These are phyloP conservation scores for Sugiyamaella boreocaroliniensis DNA, from an alignment of 805 yeast genomes.

Conservation along the genomic window DNA sequence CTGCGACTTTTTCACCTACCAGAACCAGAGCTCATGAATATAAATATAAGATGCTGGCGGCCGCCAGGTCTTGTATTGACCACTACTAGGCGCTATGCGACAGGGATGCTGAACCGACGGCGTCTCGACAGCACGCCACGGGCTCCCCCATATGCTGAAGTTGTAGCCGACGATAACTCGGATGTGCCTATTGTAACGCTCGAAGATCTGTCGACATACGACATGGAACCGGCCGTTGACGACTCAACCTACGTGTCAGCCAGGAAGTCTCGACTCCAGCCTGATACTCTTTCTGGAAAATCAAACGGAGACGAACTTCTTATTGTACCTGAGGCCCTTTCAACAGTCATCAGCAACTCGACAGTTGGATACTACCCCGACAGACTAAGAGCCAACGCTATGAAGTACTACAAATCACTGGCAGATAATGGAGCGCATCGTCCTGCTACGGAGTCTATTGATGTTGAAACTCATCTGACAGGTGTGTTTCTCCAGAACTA, in stretches of 20 bases:
- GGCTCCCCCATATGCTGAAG: constrained; percentile 8
- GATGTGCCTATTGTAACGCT: constrained; percentile 6
- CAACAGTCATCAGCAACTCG: constrained; percentile 56
- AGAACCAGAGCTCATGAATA: no score
- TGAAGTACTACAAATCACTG: constrained; percentile 46
- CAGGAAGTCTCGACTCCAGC: constrained; percentile 41
- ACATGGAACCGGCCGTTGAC: background rate
- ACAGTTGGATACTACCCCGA: constrained; percentile 60
- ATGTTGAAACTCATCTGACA: constrained; percentile 72
- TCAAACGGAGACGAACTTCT: constrained; percentile 44
- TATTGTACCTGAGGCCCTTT: constrained; percentile 48
- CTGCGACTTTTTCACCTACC: no score
- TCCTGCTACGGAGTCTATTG: constrained; percentile 31
- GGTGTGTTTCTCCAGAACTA: constrained; percentile 77
- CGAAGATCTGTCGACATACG: background rate
- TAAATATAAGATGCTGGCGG: background rate
- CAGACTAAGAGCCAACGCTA: constrained; percentile 54
- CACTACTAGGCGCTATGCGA: background rate
- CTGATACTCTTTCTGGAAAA: constrained; percentile 51
- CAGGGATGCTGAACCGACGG: background rate
- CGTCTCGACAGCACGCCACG: background rate
- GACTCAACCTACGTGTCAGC: background rate
- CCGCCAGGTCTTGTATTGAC: background rate
- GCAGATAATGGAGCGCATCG: constrained; percentile 49
- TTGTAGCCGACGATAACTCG: constrained; percentile 9